A percentile compares a stretch with the other conserved stretches of the same genome.
These are phyloP conservation scores for Pseudophaeomoniella oleicola DNA, from an alignment of 2,329 filamentous ascomycete genomes.

Conservation along the genomic window DNA sequence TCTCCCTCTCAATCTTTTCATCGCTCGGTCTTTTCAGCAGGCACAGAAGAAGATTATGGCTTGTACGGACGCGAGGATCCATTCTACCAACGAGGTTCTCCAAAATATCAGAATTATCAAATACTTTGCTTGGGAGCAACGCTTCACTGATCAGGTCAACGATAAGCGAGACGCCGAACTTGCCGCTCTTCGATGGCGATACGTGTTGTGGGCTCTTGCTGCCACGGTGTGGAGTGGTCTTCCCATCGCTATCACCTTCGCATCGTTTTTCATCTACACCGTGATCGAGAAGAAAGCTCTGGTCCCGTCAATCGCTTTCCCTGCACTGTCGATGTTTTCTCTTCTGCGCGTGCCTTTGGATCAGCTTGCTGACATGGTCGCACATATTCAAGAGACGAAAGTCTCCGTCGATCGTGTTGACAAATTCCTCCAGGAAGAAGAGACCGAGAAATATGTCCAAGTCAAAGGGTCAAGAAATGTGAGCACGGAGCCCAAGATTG, in stretches of 20 bases:
- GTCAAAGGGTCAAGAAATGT: constrained; percentile 55
- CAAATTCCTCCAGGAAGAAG: constrained; percentile 80
- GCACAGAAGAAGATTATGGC: constrained; percentile 85
- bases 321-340: constrained; percentile 88
- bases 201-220: constrained; percentile 80
- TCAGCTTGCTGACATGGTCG: constrained; percentile 95
- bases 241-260: constrained; percentile 87
- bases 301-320: constrained; percentile 87
- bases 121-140: constrained; percentile 95
- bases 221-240: constrained; percentile 95
- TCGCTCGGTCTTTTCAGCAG: constrained; percentile 70
- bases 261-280: constrained; percentile 90
- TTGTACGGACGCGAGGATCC: constrained; percentile 88
- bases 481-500: constrained; percentile 59
- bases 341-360: constrained; percentile 85
- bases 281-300: constrained; percentile 77
- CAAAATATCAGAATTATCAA: constrained; percentile 99
- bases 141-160: constrained; percentile 73
- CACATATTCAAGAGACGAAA: constrained; percentile 92
- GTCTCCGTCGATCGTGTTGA: constrained; percentile 95
- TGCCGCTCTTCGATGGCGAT: constrained; percentile 62
- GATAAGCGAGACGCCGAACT: constrained; percentile 76
- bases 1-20: constrained; percentile 76
- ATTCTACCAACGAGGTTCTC: constrained; percentile 89
- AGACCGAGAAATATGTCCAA: constrained; percentile 90